These are phyloP conservation scores for Calocera viscosa DNA, from an alignment of 768 basidiomycete genomes.

Conservation along the genomic window DNA sequence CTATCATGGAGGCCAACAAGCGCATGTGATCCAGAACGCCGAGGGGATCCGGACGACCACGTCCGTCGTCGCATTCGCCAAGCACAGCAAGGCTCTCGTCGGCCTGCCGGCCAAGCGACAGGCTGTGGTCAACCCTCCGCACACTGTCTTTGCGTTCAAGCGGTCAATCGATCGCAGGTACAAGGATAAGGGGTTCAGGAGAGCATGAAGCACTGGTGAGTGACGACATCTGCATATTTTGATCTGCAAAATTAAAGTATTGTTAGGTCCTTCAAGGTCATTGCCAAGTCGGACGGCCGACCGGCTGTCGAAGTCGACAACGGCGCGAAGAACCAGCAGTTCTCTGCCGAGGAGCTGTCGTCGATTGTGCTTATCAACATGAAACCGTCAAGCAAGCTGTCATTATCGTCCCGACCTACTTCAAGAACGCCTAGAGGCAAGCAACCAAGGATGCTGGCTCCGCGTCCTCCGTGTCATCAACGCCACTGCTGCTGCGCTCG, in stretches of 20 bases:
- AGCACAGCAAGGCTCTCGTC: slow-evolving; percentile 91
- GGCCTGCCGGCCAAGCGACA: slow-evolving; percentile 96
- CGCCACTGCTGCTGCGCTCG: slow-evolving; percentile 95
- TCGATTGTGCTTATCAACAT: slow-evolving; percentile 85
- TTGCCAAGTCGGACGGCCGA: slow-evolving; percentile 55
- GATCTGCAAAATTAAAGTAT: neutral
- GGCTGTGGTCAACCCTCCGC: slow-evolving; percentile 86
- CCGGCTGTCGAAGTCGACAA: slow-evolving; percentile 78
- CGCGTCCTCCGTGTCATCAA: slow-evolving; percentile 96
- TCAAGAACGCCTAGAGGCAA: slow-evolving; percentile 98
- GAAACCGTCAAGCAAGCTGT: slow-evolving; percentile 89
- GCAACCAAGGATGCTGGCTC: slow-evolving; percentile 97
- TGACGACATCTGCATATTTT: slow-evolving; percentile 3
- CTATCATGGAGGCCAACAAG: slow-evolving; percentile 91
- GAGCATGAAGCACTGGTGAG: slow-evolving; percentile 73
- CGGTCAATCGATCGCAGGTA: slow-evolving; percentile 89
- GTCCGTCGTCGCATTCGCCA: slow-evolving; percentile 96
- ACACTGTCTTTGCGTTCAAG: slow-evolving; percentile 92
- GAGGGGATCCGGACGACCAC: slow-evolving; percentile 98
- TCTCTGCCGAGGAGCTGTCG: slow-evolving; percentile 71
- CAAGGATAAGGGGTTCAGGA: slow-evolving; percentile 81
- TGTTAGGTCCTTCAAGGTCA: slow-evolving; percentile 64
- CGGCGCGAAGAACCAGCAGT: slow-evolving; percentile 67
- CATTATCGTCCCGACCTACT: slow-evolving; percentile 94
- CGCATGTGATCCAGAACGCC: slow-evolving; percentile 92